Evolutionary conservation across 306 rosid genomes (phyloP), one percentile per base, ranked within the genome.

Genomic region (Prunus kanzakura): DNA sequence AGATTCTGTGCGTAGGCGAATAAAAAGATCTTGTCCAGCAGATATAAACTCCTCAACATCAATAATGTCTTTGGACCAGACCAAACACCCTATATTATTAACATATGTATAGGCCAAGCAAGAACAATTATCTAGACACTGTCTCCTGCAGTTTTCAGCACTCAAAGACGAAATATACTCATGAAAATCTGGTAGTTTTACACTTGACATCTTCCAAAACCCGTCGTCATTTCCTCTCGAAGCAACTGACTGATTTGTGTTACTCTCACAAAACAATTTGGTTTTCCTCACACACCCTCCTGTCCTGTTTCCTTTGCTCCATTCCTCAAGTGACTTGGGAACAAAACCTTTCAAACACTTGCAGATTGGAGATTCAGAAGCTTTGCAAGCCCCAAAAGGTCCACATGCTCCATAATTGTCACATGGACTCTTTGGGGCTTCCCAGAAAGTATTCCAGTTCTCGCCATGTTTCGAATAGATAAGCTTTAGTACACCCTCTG

Each of bases 1-100:
- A 23, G 80, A 75, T 69, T 89, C 86, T 43, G 83, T 64, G n/a
- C 84, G 67, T 29, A 72, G 76, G 61, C 84, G 81, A 66, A 83
- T 45, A 67, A 70, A 58, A 46, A 83, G 51, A 43, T 76, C 84
- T 23, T 1, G 18, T 22, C 84, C 83, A 2, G 55, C 75, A 30
- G 8, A 14, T 8, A 76, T 3, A 35, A 62, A 38, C 71, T 30
- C 64, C 43, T 43, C 16, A 68, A 71, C 64, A 35, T 83, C 89
- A 74, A 77, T 43, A 35, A 86, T 65, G n/a, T 54, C 61, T 32
- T 79, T 43, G 56, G 69, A 77, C 84, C 84, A 83, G 2, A 69
- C 61, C 74, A 83, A 78, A 56, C 89, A 83, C 11, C 67, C 73
- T 13, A 76, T 64, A 27, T 64, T 71, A 3, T 52, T 60, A 35